Conservation (phyloP, 805 yeast genomes). For the Pichia californica region DNA sequence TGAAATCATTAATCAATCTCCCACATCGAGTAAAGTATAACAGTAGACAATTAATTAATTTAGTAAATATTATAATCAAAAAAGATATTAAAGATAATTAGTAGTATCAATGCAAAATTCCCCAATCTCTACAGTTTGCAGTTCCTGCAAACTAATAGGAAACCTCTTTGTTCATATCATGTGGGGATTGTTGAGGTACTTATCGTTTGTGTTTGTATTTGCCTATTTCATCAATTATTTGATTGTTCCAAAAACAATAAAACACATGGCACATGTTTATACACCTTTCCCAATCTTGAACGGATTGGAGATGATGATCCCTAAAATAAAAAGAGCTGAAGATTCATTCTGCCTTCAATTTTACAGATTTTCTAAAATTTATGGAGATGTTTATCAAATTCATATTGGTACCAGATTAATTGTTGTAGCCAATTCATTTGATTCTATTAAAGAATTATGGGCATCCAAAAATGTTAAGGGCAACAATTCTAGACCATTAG, state of each 20-base stretch:
- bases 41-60: too few relatives aligned
- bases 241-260: constrained; percentile 12
- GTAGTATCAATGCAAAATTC: too few relatives aligned
- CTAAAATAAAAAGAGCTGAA: constrained; percentile 16
- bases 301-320: constrained; percentile 20
- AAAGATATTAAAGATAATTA: too few relatives aligned
- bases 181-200: not conserved
- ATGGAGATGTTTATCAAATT: constrained; percentile 52
- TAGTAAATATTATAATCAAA: too few relatives aligned
- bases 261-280: constrained; percentile 16
- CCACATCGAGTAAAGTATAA: too few relatives aligned
- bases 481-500: constrained; percentile 60
- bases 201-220: not conserved
- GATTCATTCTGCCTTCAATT: constrained; percentile 43
- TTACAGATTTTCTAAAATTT: constrained; percentile 36
- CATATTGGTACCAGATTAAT: constrained; percentile 51
- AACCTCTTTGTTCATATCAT: not conserved
- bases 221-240: not conserved
- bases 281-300: constrained; percentile 25
- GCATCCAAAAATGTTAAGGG: constrained; percentile 37
- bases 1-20: too few relatives aligned
- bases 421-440: constrained; percentile 62
- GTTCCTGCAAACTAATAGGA: too few relatives aligned
- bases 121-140: too few relatives aligned
- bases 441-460: constrained; percentile 51